Conservation (phyloP, 1,284 basidiomycete species). For the Quambalaria eucalypti region DNA sequence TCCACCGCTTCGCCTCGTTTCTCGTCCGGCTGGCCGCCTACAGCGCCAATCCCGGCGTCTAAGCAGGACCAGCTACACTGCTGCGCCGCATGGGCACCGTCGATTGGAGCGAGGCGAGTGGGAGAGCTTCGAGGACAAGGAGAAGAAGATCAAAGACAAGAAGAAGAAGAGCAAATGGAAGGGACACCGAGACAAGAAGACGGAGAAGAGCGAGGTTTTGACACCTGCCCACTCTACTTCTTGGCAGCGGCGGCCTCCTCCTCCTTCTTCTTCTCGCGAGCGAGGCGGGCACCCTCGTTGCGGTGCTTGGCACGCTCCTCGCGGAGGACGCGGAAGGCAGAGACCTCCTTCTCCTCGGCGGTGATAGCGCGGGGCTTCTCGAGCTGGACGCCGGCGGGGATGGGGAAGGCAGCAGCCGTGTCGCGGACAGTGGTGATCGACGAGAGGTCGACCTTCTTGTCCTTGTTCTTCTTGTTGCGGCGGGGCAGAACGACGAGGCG, state of each 20-base stretch:
- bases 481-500: constrained; percentile 74
- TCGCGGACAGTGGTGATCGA: constrained; percentile 67
- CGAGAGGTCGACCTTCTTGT: constrained; percentile 73
- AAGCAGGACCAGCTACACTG: too few relatives aligned
- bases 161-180: too few relatives aligned
- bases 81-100: too few relatives aligned
- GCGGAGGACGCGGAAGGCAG: constrained; percentile 76
- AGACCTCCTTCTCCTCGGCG: constrained; percentile 75
- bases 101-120: too few relatives aligned
- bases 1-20: too few relatives aligned
- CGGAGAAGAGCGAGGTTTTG: background rate
- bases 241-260: constrained; percentile 87
- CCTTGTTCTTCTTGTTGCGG: constrained; percentile 70
- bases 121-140: too few relatives aligned
- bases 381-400: constrained; percentile 58
- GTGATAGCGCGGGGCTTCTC: constrained; percentile 92
- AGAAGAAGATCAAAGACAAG: too few relatives aligned
- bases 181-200: too few relatives aligned
- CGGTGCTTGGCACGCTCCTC: constrained; percentile 72
- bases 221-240: constrained; percentile 60
- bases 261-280: constrained; percentile 59
- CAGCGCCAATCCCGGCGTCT: too few relatives aligned
- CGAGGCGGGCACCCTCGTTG: constrained; percentile 78
- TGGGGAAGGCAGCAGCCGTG: constrained; percentile 47
- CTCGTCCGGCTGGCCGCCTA: too few relatives aligned